Conservation (phyloP, 2,329 filamentous ascomycete genomes). For the Myriosclerotinia curreyana region DNA sequence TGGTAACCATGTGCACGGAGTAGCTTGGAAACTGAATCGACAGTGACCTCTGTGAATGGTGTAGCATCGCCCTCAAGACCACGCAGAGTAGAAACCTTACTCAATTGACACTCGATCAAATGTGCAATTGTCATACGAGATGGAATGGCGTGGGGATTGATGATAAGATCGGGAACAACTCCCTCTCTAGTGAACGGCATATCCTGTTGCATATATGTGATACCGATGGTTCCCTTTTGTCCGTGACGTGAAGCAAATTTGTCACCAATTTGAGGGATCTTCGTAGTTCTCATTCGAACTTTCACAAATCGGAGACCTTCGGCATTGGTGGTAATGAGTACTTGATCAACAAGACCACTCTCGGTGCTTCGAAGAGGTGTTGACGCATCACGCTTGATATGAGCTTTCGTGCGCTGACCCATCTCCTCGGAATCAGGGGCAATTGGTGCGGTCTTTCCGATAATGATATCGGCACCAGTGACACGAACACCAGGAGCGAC, state of each 20-base stretch:
- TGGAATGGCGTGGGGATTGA: slow-evolving; percentile 98
- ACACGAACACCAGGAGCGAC: slow-evolving; percentile 92
- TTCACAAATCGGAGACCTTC: slow-evolving; percentile 96
- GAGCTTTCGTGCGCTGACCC: slow-evolving; percentile 83
- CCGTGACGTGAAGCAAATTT: slow-evolving; percentile 99
- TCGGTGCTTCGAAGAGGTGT: slow-evolving; percentile 93
- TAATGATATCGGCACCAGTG: slow-evolving; percentile 97
- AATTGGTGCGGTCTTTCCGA: slow-evolving; percentile 96
- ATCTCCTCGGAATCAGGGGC: slow-evolving; percentile 90
- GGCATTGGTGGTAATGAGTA: slow-evolving; percentile 89
- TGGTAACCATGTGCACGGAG: slow-evolving; percentile 91
- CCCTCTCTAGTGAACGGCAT: slow-evolving; percentile 97
- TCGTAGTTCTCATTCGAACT: slow-evolving; percentile 94
- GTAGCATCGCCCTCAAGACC: slow-evolving; percentile 97
- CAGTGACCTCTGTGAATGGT: slow-evolving; percentile 95
- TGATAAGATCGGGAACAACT: slow-evolving; percentile 91
- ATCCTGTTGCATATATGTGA: slow-evolving; percentile 95
- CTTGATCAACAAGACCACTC: slow-evolving; percentile 92
- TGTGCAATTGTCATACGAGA: slow-evolving; percentile 99
- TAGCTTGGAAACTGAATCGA: slow-evolving; percentile 85
- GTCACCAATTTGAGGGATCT: slow-evolving; percentile 97
- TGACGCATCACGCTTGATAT: slow-evolving; percentile 92
- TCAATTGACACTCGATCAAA: slow-evolving; percentile 97
- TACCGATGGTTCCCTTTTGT: slow-evolving; percentile 98
- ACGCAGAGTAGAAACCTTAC: slow-evolving; percentile 89